Conservation (phyloP, 257 asterid species). For the Rauvolfia tetraphylla region DNA sequence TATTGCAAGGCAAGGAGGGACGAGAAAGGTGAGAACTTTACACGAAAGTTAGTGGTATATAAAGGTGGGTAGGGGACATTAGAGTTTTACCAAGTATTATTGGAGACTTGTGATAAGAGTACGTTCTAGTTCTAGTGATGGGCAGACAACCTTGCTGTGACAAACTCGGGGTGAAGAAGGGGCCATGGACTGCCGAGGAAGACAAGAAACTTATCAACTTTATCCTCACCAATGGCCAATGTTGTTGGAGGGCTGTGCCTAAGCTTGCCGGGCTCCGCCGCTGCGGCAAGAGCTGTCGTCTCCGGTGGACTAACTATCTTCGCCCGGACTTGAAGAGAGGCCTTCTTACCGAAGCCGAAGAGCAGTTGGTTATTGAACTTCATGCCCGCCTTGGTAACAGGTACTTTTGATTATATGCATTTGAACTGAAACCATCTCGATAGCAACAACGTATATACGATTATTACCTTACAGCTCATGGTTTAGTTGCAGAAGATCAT, state of each 20-base stretch:
- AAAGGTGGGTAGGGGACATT: conserved; percentile 70
- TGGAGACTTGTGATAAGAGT: conserved; percentile 4
- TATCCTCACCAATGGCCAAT: conserved; percentile 83
- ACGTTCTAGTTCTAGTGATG: conserved; percentile 49
- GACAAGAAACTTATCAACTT: conserved; percentile 82
- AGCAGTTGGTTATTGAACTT: conserved; percentile 80
- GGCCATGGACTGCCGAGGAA: conserved; percentile 98
- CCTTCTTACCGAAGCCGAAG: conserved; percentile 81
- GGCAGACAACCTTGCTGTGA: conserved; percentile 98
- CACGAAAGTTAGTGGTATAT: conserved; percentile 37
- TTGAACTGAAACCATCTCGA: background rate
- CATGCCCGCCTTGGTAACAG: conserved; percentile 93
- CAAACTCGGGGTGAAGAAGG: conserved; percentile 93
- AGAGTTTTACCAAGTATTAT: conserved; percentile 15
- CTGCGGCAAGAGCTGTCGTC: conserved; percentile 95
- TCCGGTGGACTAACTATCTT: conserved; percentile 94
- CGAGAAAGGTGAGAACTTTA: conserved; percentile 9
- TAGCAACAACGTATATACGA: too few relatives aligned
- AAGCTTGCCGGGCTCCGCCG: conserved; percentile 98
- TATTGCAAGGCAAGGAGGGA: conserved; percentile 2
- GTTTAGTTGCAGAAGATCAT: background rate
- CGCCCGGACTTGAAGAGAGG: conserved; percentile 98
- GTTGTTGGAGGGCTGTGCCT: conserved; percentile 98
- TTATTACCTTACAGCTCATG: background rate
- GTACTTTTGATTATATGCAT: conserved; percentile 23